Evolutionary conservation across 495 filamentous ascomycete genomes (phyloP), one percentile per base, ranked within the genome.

Genomic region (Tuber microsphaerosporum): DNA sequence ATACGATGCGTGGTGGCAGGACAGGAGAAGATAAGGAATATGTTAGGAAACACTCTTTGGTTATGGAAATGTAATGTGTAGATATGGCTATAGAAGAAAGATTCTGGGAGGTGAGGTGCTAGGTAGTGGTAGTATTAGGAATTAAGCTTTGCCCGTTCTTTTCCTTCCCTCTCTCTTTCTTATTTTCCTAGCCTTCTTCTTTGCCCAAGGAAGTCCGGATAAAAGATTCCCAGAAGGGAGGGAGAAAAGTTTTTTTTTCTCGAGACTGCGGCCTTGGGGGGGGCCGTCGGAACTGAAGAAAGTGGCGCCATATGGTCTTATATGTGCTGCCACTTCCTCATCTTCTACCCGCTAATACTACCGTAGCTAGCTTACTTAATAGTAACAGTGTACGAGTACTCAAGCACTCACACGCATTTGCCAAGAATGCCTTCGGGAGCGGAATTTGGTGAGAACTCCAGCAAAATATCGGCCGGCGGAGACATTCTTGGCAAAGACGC

Each of bases 291-390:
- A 48, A 22, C 34, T 71, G 70, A 71, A 74, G 65, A 79, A 79
- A 79, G 77, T 75, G 76, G 77, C 75, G 70, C 70, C 77, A 79
- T 75, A 72, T 79, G 77, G 70, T 72, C 70, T 75, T 79, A 79
- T 79, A 79, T 79, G 78, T 65, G 26, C 12, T 65, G n/a, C 56
- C n/a, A 2, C 48, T 17, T 31, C 56, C 56, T 65, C n/a, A 2
- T 16, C n/a, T n/a, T 31, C 26, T n/a, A 65, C 56, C 56, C n/a
- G 2, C 26, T 10, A 17, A 65, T 31, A 6, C 26, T 31, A 65
- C 4, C 12, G 16, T 20, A 5, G 12, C n/a, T 7, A 1, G 17
- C 12, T 12, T 31, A 65, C 26, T 16, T 37, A 37, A 37, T 37
- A 37, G 34, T 41, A 41, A 41, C 39, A 41, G 39, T 3, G 2